Conservation (phyloP, 345 rosid genomes). For the Capsella bursapastoris region DNA sequence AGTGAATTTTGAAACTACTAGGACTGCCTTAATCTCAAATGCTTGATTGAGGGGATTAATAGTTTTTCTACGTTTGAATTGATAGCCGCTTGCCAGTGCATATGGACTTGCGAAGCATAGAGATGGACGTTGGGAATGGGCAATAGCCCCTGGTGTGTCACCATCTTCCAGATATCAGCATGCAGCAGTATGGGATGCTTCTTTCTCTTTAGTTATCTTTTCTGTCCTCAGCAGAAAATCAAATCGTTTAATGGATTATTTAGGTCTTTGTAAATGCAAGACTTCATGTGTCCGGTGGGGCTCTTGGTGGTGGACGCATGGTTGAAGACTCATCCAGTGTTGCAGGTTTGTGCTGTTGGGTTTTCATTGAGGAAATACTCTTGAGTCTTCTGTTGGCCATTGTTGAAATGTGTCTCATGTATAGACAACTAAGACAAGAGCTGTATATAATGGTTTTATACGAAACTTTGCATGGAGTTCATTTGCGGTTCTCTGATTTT, state of each 20-base stretch:
- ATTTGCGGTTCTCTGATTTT: conserved; percentile 24
- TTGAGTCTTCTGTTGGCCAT: conserved; percentile 12
- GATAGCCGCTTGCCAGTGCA: conserved; percentile 90
- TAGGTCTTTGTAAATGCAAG: conserved; percentile 96
- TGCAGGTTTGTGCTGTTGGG: conserved; percentile 62
- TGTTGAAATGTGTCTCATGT: conserved; percentile 27
- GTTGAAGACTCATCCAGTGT: conserved; percentile 94
- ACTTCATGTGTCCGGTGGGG: conserved; percentile 96
- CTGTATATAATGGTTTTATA: conserved; percentile 7
- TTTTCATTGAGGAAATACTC: conserved; percentile 13
- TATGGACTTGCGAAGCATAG: conserved; percentile 98
- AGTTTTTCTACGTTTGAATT: conserved; percentile 9
- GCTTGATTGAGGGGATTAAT: conserved; percentile 4
- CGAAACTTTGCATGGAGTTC: conserved; percentile 7
- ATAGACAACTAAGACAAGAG: not conserved
- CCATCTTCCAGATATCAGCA: conserved; percentile 98
- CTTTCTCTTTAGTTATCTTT: conserved; percentile 17
- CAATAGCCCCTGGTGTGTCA: conserved; percentile 96
- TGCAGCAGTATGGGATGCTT: conserved; percentile 74
- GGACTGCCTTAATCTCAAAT: conserved; percentile 30
- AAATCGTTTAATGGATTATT: conserved; percentile 28
- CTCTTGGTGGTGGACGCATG: conserved; percentile 99
- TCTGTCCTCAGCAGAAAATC: conserved; percentile 23
- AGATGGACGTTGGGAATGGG: conserved; percentile 99
- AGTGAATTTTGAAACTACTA: conserved; percentile 24